Percentiles rank a stretch among this genome's conserved stretches.
Evolutionary conservation across 2,329 filamentous ascomycete genomes (phyloP).

Genomic region (Penicillium sp.): DNA sequence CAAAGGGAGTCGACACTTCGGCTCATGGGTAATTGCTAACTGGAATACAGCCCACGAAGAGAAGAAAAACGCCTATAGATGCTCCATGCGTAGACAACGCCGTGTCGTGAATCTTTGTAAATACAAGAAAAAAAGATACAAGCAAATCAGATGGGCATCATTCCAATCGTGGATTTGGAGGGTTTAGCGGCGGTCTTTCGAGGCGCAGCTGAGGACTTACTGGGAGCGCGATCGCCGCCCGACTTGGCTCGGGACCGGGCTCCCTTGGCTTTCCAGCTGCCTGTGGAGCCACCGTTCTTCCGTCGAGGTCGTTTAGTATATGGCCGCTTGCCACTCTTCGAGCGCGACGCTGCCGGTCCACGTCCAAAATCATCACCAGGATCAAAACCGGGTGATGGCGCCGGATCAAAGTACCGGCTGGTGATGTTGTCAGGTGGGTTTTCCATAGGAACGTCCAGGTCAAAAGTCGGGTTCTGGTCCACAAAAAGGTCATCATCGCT

Average conservation of each 20-base stretch:
- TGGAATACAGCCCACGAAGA: not conserved
- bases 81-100: constrained; percentile 15
- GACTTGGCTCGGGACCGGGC: constrained; percentile 27
- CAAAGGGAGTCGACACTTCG: not conserved
- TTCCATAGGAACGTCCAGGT: constrained; percentile 24
- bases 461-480: constrained; percentile 29
- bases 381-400: constrained; percentile 25
- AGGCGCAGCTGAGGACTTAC: constrained; percentile 21
- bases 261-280: constrained; percentile 29
- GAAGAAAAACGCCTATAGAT: constrained; percentile 23
- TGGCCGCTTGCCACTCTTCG: constrained; percentile 30
- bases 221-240: constrained; percentile 21
- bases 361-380: constrained; percentile 27
- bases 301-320: constrained; percentile 31
- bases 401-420: constrained; percentile 38
- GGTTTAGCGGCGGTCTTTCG: constrained; percentile 30
- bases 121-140: not conserved
- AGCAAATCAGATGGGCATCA: constrained; percentile 39
- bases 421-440: constrained; percentile 27
- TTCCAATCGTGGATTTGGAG: constrained; percentile 36
- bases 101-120: constrained; percentile 13
- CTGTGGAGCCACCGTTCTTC: constrained; percentile 26
- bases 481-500: constrained; percentile 37
- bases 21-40: constrained; percentile 2
- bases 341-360: constrained; percentile 19